Percentiles rank a stretch among this genome's conserved stretches.
Evolutionary conservation across 768 basidiomycete genomes (phyloP).

Genomic region (Paxillus involutus): DNA sequence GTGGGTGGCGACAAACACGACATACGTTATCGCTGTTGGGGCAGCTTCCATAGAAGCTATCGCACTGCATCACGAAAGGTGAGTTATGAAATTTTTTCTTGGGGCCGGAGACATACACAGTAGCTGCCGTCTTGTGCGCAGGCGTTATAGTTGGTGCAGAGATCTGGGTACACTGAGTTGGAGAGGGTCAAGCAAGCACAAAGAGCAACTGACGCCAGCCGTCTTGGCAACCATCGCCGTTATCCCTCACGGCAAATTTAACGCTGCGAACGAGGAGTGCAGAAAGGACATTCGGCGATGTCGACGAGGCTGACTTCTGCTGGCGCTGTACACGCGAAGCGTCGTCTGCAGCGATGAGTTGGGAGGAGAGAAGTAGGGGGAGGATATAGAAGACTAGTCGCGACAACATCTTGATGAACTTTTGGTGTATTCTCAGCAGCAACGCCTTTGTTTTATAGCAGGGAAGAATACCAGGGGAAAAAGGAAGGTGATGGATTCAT

Average conservation of each 20-base stretch:
- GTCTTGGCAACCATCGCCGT: constrained; percentile 3
- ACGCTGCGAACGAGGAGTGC: constrained; percentile 12
- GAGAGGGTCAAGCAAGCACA: neutral
- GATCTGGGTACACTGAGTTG: constrained; percentile 4
- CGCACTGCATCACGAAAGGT: constrained; percentile 12
- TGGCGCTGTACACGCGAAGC: neutral
- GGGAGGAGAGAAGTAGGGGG: constrained; percentile 7
- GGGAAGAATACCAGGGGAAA: no score
- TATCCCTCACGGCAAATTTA: constrained; percentile 9
- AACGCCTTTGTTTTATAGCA: no score
- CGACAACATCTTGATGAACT: constrained; percentile 5
- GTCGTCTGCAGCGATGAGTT: constrained; percentile 7
- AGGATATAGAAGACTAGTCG: constrained; percentile 7
- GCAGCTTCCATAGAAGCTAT: neutral
- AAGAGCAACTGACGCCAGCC: constrained; percentile 13
- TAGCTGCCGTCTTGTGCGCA: constrained; percentile 18
- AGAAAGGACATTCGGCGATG: neutral
- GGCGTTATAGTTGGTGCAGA: constrained; percentile 16
- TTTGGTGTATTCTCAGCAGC: constrained; percentile 12
- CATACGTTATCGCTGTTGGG: constrained; percentile 16
- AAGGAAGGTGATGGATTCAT: no score
- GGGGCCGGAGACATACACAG: constrained; percentile 13
- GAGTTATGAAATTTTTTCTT: neutral
- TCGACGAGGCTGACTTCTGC: constrained; percentile 3
- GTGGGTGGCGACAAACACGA: neutral